Evolutionary conservation across 1,139 yeast species (phyloP).

Genomic region (Yamadazyma trypodendri): DNA sequence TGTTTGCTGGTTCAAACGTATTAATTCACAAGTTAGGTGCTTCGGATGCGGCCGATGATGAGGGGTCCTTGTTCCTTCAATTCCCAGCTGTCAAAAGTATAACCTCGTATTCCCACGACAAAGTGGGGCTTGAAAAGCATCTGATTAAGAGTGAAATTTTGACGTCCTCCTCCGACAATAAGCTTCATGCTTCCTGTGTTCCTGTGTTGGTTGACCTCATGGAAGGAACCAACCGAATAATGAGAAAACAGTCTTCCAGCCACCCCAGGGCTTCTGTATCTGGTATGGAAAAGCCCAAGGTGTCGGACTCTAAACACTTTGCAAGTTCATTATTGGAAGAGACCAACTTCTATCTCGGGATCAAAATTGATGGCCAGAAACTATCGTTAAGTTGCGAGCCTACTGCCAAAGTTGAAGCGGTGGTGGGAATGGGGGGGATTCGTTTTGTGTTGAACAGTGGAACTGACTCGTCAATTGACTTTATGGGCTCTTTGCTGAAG

Average conservation of each 20-base stretch:
- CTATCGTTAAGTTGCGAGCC: conserved; percentile 87
- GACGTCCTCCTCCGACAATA: conserved; percentile 74
- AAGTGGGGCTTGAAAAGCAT: conserved; percentile 35
- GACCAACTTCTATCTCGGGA: conserved; percentile 62
- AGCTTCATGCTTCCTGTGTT: conserved; percentile 68
- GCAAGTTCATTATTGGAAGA: conserved; percentile 44
- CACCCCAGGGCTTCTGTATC: neutral
- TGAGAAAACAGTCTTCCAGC: conserved; percentile 19
- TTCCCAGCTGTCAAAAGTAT: conserved; percentile 76
- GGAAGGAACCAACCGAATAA: conserved; percentile 42
- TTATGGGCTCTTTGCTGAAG: conserved; percentile 44
- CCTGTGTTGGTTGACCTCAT: conserved; percentile 69
- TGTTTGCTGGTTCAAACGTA: conserved; percentile 72
- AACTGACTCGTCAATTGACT: conserved; percentile 26
- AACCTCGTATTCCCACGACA: conserved; percentile 30
- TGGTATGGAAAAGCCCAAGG: conserved; percentile 2
- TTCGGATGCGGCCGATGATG: conserved; percentile 27
- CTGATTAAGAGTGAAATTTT: conserved; percentile 51
- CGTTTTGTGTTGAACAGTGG: conserved; percentile 58
- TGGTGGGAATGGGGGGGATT: conserved; percentile 68
- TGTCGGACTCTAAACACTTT: conserved; percentile 11
- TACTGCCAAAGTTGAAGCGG: conserved; percentile 86
- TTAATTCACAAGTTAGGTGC: conserved; percentile 45
- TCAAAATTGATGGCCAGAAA: conserved; percentile 70
- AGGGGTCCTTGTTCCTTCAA: conserved; percentile 57